Percentiles rank a stretch among this genome's conserved stretches.
Conservation (phyloP, 2,329 filamentous ascomycete genomes). For the Thelonectria blattea region DNA sequence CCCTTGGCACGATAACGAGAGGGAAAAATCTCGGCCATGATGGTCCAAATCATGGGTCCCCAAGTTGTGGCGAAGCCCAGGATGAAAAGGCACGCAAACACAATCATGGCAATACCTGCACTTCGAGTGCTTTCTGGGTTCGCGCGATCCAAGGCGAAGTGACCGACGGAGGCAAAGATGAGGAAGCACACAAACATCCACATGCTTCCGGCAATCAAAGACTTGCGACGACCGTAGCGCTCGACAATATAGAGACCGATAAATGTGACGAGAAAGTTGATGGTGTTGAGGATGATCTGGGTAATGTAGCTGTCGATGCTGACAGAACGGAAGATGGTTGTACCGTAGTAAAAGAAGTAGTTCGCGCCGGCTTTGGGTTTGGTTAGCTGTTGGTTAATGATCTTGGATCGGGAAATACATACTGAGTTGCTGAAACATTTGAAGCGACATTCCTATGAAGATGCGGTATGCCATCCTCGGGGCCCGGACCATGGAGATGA, state of each 20-base stretch:
- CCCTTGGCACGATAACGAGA: slow-evolving; percentile 65
- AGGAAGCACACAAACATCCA: slow-evolving; percentile 69
- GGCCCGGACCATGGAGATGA: slow-evolving; percentile 66
- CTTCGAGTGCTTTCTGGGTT: slow-evolving; percentile 44
- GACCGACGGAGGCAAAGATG: slow-evolving; percentile 59
- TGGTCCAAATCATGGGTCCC: slow-evolving; percentile 70
- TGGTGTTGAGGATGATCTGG: slow-evolving; percentile 69
- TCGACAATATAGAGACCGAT: slow-evolving; percentile 74
- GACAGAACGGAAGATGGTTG: slow-evolving; percentile 55
- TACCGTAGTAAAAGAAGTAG: slow-evolving; percentile 70
- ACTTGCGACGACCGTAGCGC: slow-evolving; percentile 68
- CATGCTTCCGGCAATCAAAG: slow-evolving; percentile 65
- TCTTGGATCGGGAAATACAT: neutral
- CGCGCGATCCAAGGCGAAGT: slow-evolving; percentile 51
- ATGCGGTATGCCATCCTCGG: slow-evolving; percentile 70
- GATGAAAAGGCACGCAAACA: slow-evolving; percentile 69
- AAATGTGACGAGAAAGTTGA: slow-evolving; percentile 72
- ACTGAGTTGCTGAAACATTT: slow-evolving; percentile 71
- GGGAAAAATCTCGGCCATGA: slow-evolving; percentile 70
- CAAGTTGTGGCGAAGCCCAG: slow-evolving; percentile 71
- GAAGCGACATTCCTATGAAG: slow-evolving; percentile 63
- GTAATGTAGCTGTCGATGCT: slow-evolving; percentile 67
- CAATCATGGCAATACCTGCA: slow-evolving; percentile 65
- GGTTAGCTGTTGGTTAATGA: slow-evolving; percentile 2
- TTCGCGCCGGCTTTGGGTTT: slow-evolving; percentile 59